These are phyloP conservation scores for Gnaphalium uliginosum DNA, from an alignment of 129 eudicot genomes.

Conservation along the genomic window DNA sequence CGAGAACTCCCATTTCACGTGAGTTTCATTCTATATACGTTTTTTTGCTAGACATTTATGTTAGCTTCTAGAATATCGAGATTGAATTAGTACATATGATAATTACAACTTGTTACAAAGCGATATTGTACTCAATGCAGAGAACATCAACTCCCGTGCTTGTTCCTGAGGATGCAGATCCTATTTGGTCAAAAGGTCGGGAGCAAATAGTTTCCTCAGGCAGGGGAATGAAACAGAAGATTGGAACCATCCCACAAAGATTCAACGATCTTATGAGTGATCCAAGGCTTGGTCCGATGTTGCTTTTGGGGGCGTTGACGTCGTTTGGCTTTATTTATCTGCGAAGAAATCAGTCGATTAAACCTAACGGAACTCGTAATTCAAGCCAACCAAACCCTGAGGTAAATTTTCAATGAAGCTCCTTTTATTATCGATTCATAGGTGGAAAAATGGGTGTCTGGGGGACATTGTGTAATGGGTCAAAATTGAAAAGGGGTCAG, in stretches of 20 bases:
- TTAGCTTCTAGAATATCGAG: background rate
- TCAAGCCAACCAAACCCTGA: slow-evolving; percentile 38
- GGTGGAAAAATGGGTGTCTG: background rate
- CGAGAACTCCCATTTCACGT: slow-evolving; percentile 80
- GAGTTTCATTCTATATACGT: slow-evolving; percentile 35
- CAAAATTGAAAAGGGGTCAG: slow-evolving; percentile 1
- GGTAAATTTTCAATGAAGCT: slow-evolving; percentile 29
- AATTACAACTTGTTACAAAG: slow-evolving; percentile 9
- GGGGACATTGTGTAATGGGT: slow-evolving; percentile 1
- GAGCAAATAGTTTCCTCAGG: slow-evolving; percentile 55
- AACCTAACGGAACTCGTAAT: slow-evolving; percentile 30
- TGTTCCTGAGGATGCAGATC: slow-evolving; percentile 74
- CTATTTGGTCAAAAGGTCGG: slow-evolving; percentile 61
- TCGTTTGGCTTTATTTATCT: slow-evolving; percentile 73
- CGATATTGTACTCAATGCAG: slow-evolving; percentile 38
- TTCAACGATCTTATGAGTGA: slow-evolving; percentile 48
- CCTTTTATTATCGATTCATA: slow-evolving; percentile 3
- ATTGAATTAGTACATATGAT: background rate
- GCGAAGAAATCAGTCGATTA: slow-evolving; percentile 57
- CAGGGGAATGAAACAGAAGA: slow-evolving; percentile 47
- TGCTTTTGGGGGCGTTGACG: slow-evolving; percentile 84
- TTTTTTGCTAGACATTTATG: background rate
- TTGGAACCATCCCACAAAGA: slow-evolving; percentile 33
- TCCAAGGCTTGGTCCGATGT: slow-evolving; percentile 85
- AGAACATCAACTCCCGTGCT: slow-evolving; percentile 77